Evolutionary conservation across 306 rosid genomes (phyloP), one percentile per base, ranked within the genome.

Genomic region (Pyrus communis): DNA sequence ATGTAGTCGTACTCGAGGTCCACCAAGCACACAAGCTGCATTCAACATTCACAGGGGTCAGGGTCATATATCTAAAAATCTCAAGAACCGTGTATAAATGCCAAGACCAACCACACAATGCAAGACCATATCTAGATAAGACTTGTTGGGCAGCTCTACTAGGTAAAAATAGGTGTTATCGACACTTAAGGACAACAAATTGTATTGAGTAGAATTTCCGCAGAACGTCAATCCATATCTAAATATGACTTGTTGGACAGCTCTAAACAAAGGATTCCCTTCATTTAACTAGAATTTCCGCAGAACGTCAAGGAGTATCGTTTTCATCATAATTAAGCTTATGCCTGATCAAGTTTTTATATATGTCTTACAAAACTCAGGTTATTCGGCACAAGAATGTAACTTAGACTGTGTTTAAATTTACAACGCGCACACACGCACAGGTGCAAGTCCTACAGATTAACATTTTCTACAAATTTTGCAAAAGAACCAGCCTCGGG

Each of bases 1-100:
- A 93, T 90, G 73, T 93, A 90, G 86, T 93, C 98, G 71, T 83
- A 93, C 81, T 93, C 98, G 19, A 93, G 79, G 79, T 93, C 98
- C 79, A 91, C 87, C 90, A 93, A 90, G 84, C 93, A 76, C 80
- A 93, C 83, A 81, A 93, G 90, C 98, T 93, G 91, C 91, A 87
- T 78, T 46, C 46, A 69, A 67, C 79, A 71, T 42, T 49, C 65
- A 3, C 33, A 65, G 64, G 10, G 49, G 63, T 79, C 70, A 40
- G 38, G 38, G 38, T 35, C 3, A 83, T 57, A 12, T 31, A 17
- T 42, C 51, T 55, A 46, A 51, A 27, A 31, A 71, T 18, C 21
- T 40, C 40, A 64, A 38, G 49, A 70, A 35, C 66, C 10, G 65
- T n/a, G 4, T 9, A 3, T 11, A 25, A 69, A 25, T 17, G 5